Conservation (phyloP, 345 rosid genomes). For the Boechera divaricarpa region DNA sequence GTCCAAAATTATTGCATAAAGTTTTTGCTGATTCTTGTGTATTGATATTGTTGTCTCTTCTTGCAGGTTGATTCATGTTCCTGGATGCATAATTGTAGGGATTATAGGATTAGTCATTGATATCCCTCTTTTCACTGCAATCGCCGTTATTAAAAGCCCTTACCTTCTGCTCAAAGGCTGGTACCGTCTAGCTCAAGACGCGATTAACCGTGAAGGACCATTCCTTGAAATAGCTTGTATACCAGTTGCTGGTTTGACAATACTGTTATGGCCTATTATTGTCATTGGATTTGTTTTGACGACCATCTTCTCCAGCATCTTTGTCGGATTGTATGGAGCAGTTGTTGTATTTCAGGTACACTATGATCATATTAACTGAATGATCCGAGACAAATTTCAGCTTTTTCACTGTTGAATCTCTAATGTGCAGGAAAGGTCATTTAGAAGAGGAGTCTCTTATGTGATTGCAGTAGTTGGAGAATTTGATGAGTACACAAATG, state of each 20-base stretch:
- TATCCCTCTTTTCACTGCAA: slow-evolving; percentile 69
- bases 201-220: slow-evolving; percentile 75
- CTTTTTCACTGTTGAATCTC: background rate
- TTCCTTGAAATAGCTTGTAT: slow-evolving; percentile 86
- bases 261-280: slow-evolving; percentile 78
- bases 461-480: slow-evolving; percentile 90
- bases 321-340: slow-evolving; percentile 75
- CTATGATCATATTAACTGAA: background rate
- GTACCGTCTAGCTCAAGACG: slow-evolving; percentile 72
- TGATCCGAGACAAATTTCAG: background rate
- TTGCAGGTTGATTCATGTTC: slow-evolving; percentile 73
- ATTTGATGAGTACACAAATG: slow-evolving; percentile 89
- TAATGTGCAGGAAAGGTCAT: slow-evolving; percentile 75
- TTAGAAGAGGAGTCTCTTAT: slow-evolving; percentile 73
- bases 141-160: slow-evolving; percentile 74
- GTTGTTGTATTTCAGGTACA: slow-evolving; percentile 71
- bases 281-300: slow-evolving; percentile 68
- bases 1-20: background rate
- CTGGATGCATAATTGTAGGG: slow-evolving; percentile 73
- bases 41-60: slow-evolving; percentile 2
- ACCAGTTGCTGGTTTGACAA: slow-evolving; percentile 78
- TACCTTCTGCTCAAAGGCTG: slow-evolving; percentile 78
- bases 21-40: slow-evolving; percentile 14
- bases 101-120: slow-evolving; percentile 69
- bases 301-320: slow-evolving; percentile 67